Evolutionary conservation across 2,329 filamentous ascomycete genomes (phyloP).

Genomic region (Thielaviopsis populi): DNA sequence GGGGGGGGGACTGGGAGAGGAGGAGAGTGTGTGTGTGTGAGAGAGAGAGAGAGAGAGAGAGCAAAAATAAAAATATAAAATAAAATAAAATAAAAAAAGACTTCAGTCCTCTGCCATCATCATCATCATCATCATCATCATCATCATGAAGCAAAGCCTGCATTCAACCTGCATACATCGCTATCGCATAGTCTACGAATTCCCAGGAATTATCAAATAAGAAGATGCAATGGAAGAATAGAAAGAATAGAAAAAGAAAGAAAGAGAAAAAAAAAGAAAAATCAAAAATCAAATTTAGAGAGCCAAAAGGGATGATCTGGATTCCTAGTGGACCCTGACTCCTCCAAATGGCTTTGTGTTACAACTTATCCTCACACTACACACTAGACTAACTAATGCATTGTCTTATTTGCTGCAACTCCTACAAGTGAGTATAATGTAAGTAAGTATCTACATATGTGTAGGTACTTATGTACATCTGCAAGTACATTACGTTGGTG

Average conservation of each 20-base stretch:
- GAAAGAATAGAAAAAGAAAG: no score
- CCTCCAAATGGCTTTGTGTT: not conserved
- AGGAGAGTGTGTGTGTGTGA: no score
- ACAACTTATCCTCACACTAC: not conserved
- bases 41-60: no score
- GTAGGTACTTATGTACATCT: not conserved
- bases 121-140: no score
- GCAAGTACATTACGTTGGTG: not conserved
- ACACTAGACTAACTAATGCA: not conserved
- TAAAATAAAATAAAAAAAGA: no score
- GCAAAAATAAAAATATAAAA: no score
- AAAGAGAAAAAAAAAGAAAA: not conserved
- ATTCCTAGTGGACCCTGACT: not conserved
- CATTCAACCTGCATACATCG: no score
- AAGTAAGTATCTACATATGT: not conserved
- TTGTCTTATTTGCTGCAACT: not conserved
- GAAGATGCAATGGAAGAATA: not conserved
- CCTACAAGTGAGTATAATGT: not conserved
- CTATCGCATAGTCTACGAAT: no score
- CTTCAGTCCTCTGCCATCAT: no score
- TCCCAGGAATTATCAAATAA: not conserved
- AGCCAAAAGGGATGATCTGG: not conserved
- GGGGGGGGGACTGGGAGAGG: no score
- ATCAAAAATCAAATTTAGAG: not conserved
- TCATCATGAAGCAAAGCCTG: no score